A percentile compares a stretch with the other conserved stretches of the same genome.
These are phyloP conservation scores for Thuidium tamariscinum DNA, from an alignment of 225 moss, liverwort and hornwort genomes.

Conservation along the genomic window DNA sequence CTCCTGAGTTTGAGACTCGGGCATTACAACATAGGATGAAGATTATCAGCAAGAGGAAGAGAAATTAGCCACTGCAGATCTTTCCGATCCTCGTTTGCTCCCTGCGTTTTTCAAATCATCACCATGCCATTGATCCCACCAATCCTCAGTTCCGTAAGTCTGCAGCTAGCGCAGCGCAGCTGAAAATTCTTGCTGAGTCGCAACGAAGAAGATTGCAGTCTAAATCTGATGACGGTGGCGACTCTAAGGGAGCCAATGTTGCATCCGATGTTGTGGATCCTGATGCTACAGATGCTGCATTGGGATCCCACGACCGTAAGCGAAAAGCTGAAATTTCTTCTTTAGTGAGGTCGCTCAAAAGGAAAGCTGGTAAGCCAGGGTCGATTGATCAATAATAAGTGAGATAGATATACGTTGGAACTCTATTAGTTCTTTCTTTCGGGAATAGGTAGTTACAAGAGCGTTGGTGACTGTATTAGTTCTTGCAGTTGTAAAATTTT, in stretches of 20 bases:
- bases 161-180: constrained; percentile 31
- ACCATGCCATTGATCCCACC: constrained; percentile 87
- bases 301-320: constrained; percentile 26
- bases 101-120: constrained; percentile 66
- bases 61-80: constrained; percentile 53
- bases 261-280: neutral
- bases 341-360: constrained; percentile 67
- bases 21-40: constrained; percentile 69
- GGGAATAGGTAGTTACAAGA: constrained; percentile 9
- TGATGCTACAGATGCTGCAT: neutral
- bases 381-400: neutral
- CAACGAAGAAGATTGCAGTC: constrained; percentile 42
- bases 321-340: constrained; percentile 70
- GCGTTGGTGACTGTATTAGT: neutral
- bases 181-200: constrained; percentile 49
- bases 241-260: neutral
- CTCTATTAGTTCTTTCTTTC: constrained; percentile 1
- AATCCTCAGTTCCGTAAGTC: constrained; percentile 81
- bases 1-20: constrained; percentile 82
- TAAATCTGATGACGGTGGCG: constrained; percentile 11
- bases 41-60: constrained; percentile 35
- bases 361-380: constrained; percentile 40
- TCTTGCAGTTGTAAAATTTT: neutral
- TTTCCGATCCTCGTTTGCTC: constrained; percentile 77
- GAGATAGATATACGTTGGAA: neutral